These are phyloP conservation scores for Candida jianshihensis DNA, from an alignment of 805 yeast genomes.

Conservation along the genomic window DNA sequence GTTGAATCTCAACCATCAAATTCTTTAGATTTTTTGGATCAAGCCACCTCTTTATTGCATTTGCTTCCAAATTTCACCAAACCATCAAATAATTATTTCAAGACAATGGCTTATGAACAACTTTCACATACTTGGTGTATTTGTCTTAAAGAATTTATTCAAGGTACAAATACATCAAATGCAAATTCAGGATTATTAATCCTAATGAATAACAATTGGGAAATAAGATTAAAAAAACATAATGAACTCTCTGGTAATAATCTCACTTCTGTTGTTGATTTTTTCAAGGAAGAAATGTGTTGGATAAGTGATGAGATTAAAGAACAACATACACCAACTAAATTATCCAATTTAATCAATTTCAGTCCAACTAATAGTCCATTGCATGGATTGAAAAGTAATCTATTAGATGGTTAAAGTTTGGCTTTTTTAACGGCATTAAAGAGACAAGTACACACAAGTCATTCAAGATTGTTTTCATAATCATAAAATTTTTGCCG, in stretches of 20 bases:
- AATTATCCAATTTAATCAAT: slow-evolving; percentile 12
- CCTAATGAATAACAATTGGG: slow-evolving; percentile 32
- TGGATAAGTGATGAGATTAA: slow-evolving; percentile 20
- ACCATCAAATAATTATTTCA: slow-evolving; percentile 32
- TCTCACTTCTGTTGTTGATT: slow-evolving; percentile 38
- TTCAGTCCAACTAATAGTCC: slow-evolving; percentile 20
- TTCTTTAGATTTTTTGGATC: slow-evolving; percentile 57
- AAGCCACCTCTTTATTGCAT: slow-evolving; percentile 52
- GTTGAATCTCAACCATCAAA: slow-evolving; percentile 43
- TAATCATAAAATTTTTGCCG: background rate
- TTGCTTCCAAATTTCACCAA: slow-evolving; percentile 61
- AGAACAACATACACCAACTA: slow-evolving; percentile 6
- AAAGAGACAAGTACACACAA: no score
- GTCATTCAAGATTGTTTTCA: no score
- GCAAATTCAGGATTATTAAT: slow-evolving; percentile 30
- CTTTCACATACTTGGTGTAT: slow-evolving; percentile 51
- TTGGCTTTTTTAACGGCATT: background rate
- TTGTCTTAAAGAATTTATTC: slow-evolving; percentile 29
- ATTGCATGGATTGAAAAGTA: slow-evolving; percentile 12
- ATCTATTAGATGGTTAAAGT: slow-evolving; percentile 3
- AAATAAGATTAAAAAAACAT: slow-evolving; percentile 35
- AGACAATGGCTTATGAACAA: slow-evolving; percentile 52
- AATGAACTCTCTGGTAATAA: slow-evolving; percentile 36
- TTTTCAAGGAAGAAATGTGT: slow-evolving; percentile 32
- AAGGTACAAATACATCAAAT: slow-evolving; percentile 17